Evolutionary conservation across 2,329 filamentous ascomycete genomes (phyloP), one percentile per base, ranked within the genome.

Genomic region (Lithohypha guttulata): DNA sequence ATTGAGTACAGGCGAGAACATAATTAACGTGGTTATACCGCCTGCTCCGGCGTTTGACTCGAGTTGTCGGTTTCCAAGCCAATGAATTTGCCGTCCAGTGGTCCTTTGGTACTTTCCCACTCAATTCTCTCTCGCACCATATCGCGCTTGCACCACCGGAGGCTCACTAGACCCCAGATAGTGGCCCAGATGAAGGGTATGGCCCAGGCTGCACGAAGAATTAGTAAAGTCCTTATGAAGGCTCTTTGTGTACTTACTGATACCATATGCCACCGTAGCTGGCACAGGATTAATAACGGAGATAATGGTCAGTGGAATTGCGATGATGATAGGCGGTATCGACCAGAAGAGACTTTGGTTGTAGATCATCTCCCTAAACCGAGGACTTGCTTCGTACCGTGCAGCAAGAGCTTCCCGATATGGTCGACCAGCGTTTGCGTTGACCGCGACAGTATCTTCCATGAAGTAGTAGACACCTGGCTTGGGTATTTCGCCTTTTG

Each of bases 391-490:
- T 9, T 68, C 59, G 46, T 75, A 76, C 45, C 72, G 59, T 26
- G 61, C 65, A 34, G 66, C 59, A 14, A 76, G 52, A 0, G 66
- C 66, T 48, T 66, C 60, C 30, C 72, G 62, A 46, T 70, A 77
- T 2, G 60, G 65, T 41, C 68, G 64, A 1, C 71, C 72, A 7
- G 73, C 77, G 3, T 67, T 70, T 14, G 75, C 77, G 51, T 81
- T 79, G 27, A 82, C 78, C 3, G 74, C 76, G 10, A 79, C 69
- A 17, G 80, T 68, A 50, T 82, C 78, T 56, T 82, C 78, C 18
- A 81, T 71, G 20, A 81, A 65, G 34, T 77, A 78, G 49, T 79
- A 77, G 2, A 73, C 66, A 2, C 73, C 69, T 0, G 78, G 78
- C 2, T 71, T 66, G 42, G 79, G 71, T 4, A 56, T 60, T 11